A percentile compares a stretch with the other conserved stretches of the same genome.
Evolutionary conservation across 441 rosid genomes (phyloP).

Genomic region (Adansonia grandidieri): DNA sequence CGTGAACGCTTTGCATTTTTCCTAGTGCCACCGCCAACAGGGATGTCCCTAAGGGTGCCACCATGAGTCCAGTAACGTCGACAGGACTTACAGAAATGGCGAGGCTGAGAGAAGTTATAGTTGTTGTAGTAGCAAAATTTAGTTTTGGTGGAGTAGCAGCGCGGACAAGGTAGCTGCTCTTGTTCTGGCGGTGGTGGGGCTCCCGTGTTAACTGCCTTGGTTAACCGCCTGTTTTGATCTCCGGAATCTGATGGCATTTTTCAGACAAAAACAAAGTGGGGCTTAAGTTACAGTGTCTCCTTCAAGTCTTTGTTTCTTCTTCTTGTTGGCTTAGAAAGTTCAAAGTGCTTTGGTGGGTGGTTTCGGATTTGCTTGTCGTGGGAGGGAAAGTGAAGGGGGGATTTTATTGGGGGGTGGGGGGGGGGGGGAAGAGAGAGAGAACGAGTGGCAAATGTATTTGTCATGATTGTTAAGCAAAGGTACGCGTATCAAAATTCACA

Average conservation of each 20-base stretch:
- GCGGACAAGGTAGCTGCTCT: constrained; percentile 87
- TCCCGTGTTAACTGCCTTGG: constrained; percentile 38
- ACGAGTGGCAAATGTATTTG: too few species aligned
- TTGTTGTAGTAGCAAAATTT: constrained; percentile 96
- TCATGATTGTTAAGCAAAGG: too few species aligned
- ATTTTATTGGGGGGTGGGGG: too few species aligned
- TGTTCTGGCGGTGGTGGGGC: constrained; percentile 59
- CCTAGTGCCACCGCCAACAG: constrained; percentile 85
- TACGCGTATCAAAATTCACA: too few species aligned
- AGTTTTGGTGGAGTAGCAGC: constrained; percentile 85
- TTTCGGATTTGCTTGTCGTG: too few species aligned
- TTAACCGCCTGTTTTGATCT: constrained; percentile 36
- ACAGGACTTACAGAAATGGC: constrained; percentile 91
- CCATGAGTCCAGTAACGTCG: constrained; percentile 98
- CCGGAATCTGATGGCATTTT: constrained; percentile 57
- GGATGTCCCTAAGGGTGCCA: constrained; percentile 88
- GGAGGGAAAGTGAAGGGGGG: too few species aligned
- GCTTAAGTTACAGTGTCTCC: background rate
- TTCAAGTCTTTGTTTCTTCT: too few species aligned
- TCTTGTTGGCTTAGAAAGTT: too few species aligned
- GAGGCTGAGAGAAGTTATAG: constrained; percentile 96
- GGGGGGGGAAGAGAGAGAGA: too few species aligned
- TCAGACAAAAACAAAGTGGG: background rate
- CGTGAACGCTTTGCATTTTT: constrained; percentile 81
- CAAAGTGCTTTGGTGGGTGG: too few species aligned